A percentile compares a stretch with the other conserved stretches of the same genome.
These are phyloP conservation scores for Amanita pseudoporphyria DNA, from an alignment of 768 basidiomycete genomes.

Conservation along the genomic window DNA sequence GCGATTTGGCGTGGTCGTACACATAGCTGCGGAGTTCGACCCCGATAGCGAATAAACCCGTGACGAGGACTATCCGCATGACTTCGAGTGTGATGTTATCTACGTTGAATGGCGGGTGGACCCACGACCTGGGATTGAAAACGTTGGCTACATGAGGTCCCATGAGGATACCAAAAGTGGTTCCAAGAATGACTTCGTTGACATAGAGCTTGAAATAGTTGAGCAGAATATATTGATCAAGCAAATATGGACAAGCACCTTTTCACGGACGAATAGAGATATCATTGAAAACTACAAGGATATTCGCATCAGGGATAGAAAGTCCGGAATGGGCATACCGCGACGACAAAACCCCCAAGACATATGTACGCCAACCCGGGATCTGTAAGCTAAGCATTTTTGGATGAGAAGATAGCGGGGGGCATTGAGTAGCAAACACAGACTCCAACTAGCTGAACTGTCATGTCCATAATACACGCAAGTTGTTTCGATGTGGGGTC, in stretches of 20 bases:
- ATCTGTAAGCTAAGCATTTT: slow-evolving; percentile 34
- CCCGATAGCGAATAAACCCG: slow-evolving; percentile 90
- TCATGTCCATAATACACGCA: background rate
- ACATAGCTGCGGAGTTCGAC: slow-evolving; percentile 91
- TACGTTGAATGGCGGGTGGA: slow-evolving; percentile 20
- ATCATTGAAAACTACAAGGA: slow-evolving; percentile 65
- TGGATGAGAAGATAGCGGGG: background rate
- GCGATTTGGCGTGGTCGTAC: slow-evolving; percentile 62
- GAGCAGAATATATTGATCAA: background rate
- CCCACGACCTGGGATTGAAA: slow-evolving; percentile 74
- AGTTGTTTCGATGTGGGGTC: too few species aligned
- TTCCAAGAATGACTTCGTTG: slow-evolving; percentile 91
- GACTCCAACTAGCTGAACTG: background rate
- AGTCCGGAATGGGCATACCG: slow-evolving; percentile 15
- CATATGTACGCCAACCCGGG: slow-evolving; percentile 51
- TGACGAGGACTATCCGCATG: slow-evolving; percentile 80
- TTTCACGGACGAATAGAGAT: slow-evolving; percentile 77
- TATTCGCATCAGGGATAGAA: background rate
- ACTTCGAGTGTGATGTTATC: slow-evolving; percentile 72
- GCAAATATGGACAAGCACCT: slow-evolving; percentile 24
- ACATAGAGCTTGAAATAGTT: slow-evolving; percentile 51
- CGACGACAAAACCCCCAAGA: slow-evolving; percentile 44
- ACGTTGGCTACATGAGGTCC: slow-evolving; percentile 65
- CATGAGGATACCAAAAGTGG: slow-evolving; percentile 51
- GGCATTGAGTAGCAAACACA: background rate